Evolutionary conservation across 2,329 filamentous ascomycete genomes (phyloP), one percentile per base, ranked within the genome.

Genomic region (Talaromyces piceae): DNA sequence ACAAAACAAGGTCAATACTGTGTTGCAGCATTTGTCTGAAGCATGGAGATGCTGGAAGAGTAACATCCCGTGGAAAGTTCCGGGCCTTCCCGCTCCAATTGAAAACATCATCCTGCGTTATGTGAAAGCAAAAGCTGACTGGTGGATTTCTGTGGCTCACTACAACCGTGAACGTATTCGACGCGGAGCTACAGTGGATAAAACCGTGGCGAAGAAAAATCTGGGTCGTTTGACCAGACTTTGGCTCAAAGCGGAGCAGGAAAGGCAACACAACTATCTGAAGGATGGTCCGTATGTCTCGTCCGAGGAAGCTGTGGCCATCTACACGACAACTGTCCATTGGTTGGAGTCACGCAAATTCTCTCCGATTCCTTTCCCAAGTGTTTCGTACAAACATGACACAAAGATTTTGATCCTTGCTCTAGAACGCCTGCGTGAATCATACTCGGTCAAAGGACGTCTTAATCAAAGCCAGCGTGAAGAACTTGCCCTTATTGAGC

Each of bases 41-140:
- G 93, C 93, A 12, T 98, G 93, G 93, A 82, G 93, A 73, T 98
- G 93, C 75, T 98, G 93, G 93, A 98, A 98, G 84, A 96, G 91
- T 73, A 98, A 98, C 65, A 98, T 98, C 59, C 93, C 93, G 0
- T 98, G 93, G 93, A 98, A 98, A 75, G 93, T 98, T 2, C 93
- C 93, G 47, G 94, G 93, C 31, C 73, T 98, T 54, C 93, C 93
- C 37, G 94, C 94, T 12, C 91, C 93, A 0, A 97, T 98, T 57
- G 93, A 98, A 72, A 98, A 97, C 65, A 95, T 98, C 61, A 98
- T 98, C 63, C 77, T 98, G 56, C 87, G 93, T 63, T 98, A 98
- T 62, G 94, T 98, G 61, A 98, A 98, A 77, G 91, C 90, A 59
- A 98, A 98, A 77, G 93, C 93, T 16, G 93, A 98, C 68, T 98